Evolutionary conservation across 2,329 filamentous ascomycete genomes (phyloP).

Genomic region (Arthrobotrys iridis): DNA sequence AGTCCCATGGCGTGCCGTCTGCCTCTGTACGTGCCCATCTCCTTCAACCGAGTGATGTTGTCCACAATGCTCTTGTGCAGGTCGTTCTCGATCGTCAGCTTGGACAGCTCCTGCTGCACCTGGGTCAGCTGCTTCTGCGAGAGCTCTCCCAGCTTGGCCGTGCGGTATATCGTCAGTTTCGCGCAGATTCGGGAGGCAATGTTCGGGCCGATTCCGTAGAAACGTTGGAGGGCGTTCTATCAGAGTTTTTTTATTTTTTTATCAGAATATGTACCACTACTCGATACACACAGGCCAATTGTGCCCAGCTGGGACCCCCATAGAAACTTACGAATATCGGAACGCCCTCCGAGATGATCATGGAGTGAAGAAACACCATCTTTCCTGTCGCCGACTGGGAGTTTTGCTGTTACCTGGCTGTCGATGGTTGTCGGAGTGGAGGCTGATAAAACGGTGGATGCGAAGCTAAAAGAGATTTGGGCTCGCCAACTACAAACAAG

Average conservation of each 20-base stretch:
- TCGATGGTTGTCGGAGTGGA: background rate
- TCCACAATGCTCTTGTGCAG: constrained; percentile 79
- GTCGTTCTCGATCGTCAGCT: constrained; percentile 94
- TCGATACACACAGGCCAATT: too few relatives aligned
- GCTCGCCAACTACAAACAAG: constrained; percentile 14
- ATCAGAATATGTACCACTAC: too few relatives aligned
- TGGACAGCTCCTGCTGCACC: constrained; percentile 83
- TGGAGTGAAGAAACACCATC: constrained; percentile 81
- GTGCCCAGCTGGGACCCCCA: too few relatives aligned
- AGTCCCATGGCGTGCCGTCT: constrained; percentile 85
- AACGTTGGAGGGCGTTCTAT: constrained; percentile 79
- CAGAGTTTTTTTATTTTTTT: too few relatives aligned
- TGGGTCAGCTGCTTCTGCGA: constrained; percentile 79
- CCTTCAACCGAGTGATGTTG: constrained; percentile 84
- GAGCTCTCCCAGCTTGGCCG: constrained; percentile 79
- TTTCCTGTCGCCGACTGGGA: background rate
- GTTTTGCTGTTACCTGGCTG: too few relatives aligned
- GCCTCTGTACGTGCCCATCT: constrained; percentile 90
- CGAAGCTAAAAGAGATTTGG: too few relatives aligned
- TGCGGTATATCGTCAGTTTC: constrained; percentile 86
- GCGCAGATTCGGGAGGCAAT: constrained; percentile 80
- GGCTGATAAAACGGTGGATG: too few relatives aligned
- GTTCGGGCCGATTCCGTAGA: constrained; percentile 83
- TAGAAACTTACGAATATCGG: constrained; percentile 77
- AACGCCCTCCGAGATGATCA: constrained; percentile 84